Conservation (phyloP, 192 early-diverging fungal species). For the Coemansia sp. region DNA sequence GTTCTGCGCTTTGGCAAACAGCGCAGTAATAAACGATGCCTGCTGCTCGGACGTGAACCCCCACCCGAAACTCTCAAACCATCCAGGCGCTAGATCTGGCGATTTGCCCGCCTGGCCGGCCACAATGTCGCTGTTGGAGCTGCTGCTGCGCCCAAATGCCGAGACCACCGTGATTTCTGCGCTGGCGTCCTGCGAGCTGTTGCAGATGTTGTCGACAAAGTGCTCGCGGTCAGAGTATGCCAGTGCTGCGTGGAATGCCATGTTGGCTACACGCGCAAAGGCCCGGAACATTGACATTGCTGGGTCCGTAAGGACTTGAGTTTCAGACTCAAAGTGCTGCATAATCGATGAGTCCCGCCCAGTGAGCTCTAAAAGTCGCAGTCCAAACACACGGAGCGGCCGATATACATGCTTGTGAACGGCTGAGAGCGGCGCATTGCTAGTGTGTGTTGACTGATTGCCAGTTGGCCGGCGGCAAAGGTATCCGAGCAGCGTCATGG, state of each 20-base stretch:
- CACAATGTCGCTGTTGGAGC: not conserved
- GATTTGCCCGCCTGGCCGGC: not conserved
- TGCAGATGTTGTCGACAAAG: conserved; percentile 67
- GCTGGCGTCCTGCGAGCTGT: conserved; percentile 57
- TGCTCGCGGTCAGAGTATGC: conserved; percentile 61
- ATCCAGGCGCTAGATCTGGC: conserved; percentile 21
- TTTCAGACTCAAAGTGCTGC: conserved; percentile 65
- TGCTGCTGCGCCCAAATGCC: conserved; percentile 51
- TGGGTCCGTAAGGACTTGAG: conserved; percentile 67
- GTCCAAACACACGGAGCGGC: conserved; percentile 57
- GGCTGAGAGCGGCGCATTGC: not conserved
- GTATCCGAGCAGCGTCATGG: conserved; percentile 69
- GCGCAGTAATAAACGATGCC: conserved; percentile 47
- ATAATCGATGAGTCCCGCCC: conserved; percentile 81
- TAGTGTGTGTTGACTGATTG: not conserved
- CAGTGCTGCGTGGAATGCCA: conserved; percentile 64
- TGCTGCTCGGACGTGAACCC: conserved; percentile 55
- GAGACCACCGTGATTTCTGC: conserved; percentile 74
- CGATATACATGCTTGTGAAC: conserved; percentile 19
- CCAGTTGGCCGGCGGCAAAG: conserved; percentile 46
- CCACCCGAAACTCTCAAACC: conserved; percentile 48
- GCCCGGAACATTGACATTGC: conserved; percentile 81
- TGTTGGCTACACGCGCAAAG: conserved; percentile 72
- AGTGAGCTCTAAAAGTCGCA: conserved; percentile 78
- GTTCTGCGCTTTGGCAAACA: conserved; percentile 50